Evolutionary conservation across 2,329 filamentous ascomycete genomes (phyloP), one percentile per base, ranked within the genome.

Genomic region (Westerdykella aurantiaca): DNA sequence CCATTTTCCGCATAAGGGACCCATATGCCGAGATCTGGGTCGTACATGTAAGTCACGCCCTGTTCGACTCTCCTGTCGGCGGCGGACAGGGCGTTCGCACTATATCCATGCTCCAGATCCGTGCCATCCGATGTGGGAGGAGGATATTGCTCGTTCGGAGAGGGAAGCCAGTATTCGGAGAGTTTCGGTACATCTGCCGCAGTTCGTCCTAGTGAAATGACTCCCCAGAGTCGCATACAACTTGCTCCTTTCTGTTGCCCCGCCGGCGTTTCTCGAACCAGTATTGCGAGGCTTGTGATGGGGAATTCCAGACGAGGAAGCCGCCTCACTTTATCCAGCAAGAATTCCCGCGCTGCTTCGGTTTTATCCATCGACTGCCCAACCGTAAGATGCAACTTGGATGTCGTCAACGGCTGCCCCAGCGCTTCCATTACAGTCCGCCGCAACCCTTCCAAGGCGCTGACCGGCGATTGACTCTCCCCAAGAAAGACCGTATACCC

Each of bases 201-300:
- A n/a, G 6, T 14, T 13, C 17, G 49, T 21, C 4, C 9, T 6
- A 64, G 23, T 33, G 72, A 58, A 16, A 83, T 67, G 2, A 64
- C 69, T 1, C 74, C 76, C 78, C 79, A 82, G 17, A 78, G 53
- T 34, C 67, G 74, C 82, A 85, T 84, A 34, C 69, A 64, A 18
- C 68, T 71, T 1, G 64, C 57, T 6, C 61, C 48, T 6, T 59
- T 55, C 5, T 59, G 59, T 39, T 49, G 62, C 44, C 50, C 56
- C 33, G 48, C 56, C 37, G 50, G 55, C 37, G 56, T 64, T 47
- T 78, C 74, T 14, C 80, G 74, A 37, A 77, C 60, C 37, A 85
- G 65, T 17, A 85, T 70, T 34, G 72, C 71, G 29, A 83, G 60
- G 25, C 73, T 67, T 1, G 63, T 60, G 4, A 73, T 66, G 2